Conservation (phyloP, 345 rosid species). For the Brassica cretica region DNA sequence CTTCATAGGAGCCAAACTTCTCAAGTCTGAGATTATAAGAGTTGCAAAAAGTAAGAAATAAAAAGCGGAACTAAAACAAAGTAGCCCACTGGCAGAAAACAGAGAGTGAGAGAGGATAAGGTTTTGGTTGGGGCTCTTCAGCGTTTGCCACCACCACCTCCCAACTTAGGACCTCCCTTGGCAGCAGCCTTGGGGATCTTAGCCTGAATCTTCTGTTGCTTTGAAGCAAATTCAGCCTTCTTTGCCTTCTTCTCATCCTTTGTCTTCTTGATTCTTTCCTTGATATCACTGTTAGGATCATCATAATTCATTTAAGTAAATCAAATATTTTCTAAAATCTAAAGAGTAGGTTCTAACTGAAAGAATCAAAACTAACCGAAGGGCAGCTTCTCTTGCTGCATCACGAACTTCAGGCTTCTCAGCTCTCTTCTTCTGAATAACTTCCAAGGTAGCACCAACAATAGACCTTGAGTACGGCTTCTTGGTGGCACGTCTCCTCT, state of each 20-base stretch:
- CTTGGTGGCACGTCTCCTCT: slow-evolving; percentile 61
- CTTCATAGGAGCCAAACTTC: slow-evolving; percentile 15
- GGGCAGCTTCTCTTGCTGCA: slow-evolving; percentile 77
- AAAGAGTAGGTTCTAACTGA: no score
- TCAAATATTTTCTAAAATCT: background rate
- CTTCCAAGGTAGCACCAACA: slow-evolving; percentile 77
- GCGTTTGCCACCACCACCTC: slow-evolving; percentile 51
- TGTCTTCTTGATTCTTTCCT: slow-evolving; percentile 45
- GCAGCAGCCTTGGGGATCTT: slow-evolving; percentile 43
- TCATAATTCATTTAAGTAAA: background rate
- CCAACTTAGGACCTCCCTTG: slow-evolving; percentile 42
- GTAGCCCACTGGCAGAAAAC: slow-evolving; percentile 22
- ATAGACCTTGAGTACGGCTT: slow-evolving; percentile 83
- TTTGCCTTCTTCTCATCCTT: slow-evolving; percentile 47
- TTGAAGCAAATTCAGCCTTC: slow-evolving; percentile 39
- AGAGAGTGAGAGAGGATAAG: background rate
- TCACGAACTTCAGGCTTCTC: slow-evolving; percentile 88
- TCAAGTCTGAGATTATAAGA: slow-evolving; percentile 22
- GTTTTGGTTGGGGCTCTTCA: slow-evolving; percentile 9
- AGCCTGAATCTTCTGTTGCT: slow-evolving; percentile 37
- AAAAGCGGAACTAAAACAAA: slow-evolving; percentile 14
- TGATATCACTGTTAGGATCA: slow-evolving; percentile 41
- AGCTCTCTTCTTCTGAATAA: slow-evolving; percentile 71
- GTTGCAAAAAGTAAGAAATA: slow-evolving; percentile 14
- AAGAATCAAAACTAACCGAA: slow-evolving; percentile 44